These are phyloP conservation scores for Pelargonium nanum DNA, from an alignment of 345 rosid genomes.

Conservation along the genomic window DNA sequence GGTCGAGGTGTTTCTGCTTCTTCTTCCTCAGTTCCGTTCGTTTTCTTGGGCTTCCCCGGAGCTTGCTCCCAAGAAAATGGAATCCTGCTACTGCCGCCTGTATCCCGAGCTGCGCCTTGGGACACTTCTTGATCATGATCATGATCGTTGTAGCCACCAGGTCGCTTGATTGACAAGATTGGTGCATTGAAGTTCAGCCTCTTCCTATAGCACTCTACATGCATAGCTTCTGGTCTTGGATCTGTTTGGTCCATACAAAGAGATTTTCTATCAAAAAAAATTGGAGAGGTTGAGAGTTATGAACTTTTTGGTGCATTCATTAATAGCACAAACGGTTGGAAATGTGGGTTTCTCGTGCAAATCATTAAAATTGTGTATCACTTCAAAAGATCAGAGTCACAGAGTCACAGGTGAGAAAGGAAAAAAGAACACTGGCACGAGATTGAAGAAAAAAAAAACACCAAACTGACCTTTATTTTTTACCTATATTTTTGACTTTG, in stretches of 20 bases:
- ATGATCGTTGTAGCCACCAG: neutral
- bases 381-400: constrained; percentile 23
- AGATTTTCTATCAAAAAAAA: neutral
- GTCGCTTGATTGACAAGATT: constrained; percentile 57
- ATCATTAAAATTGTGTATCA: constrained; percentile 22
- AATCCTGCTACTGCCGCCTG: constrained; percentile 20
- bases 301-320: neutral
- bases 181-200: constrained; percentile 68
- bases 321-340: constrained; percentile 15
- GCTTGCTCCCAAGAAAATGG: constrained; percentile 85
- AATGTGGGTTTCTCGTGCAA: constrained; percentile 46
- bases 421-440: no score
- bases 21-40: constrained; percentile 16
- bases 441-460: no score
- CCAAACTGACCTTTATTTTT: no score
- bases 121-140: constrained; percentile 13
- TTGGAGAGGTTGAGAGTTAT: neutral
- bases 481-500: no score
- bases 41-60: constrained; percentile 66
- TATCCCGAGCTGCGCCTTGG: neutral
- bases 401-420: constrained; percentile 31
- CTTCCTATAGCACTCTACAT: constrained; percentile 4
- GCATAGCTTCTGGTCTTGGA: neutral
- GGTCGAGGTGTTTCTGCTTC: constrained; percentile 48
- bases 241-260: neutral